phyloP scores from a whole-genome alignment of 805 yeast genomes.

The Candida pseudofarinosa region DNA sequence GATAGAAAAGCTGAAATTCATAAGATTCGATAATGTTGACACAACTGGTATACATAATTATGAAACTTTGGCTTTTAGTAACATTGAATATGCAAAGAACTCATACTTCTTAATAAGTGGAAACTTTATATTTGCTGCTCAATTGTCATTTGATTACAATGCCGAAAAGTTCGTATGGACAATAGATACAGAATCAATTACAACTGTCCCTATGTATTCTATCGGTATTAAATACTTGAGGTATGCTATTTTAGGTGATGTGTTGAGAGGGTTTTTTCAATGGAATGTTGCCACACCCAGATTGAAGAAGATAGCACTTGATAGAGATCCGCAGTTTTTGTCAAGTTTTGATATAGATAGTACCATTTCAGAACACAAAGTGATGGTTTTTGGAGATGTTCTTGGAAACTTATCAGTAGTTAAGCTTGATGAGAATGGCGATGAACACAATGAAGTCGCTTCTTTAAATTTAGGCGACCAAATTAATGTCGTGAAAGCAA shows the following conservation, averaged over 20 bases:
- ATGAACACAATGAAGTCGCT: conserved; percentile 7
- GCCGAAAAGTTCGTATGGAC: conserved; percentile 8
- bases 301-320: conserved; percentile 2
- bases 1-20: conserved; percentile 8
- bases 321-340: conserved; percentile 9
- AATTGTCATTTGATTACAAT: background rate
- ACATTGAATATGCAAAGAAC: conserved; percentile 8
- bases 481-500: conserved; percentile 18
- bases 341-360: conserved; percentile 10
- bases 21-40: conserved; percentile 6
- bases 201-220: conserved; percentile 9
- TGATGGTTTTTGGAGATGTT: conserved; percentile 22
- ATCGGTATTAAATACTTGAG: conserved; percentile 3
- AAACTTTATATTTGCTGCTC: conserved; percentile 9
- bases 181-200: conserved; percentile 7
- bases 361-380: background rate
- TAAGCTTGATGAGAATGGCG: conserved; percentile 2
- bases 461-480: conserved; percentile 26
- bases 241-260: conserved; percentile 12
- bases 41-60: conserved; percentile 10
- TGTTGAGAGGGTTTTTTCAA: conserved; percentile 13
- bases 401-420: conserved; percentile 23
- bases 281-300: background rate
- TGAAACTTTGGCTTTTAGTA: conserved; percentile 9
- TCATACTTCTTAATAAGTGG: conserved; percentile 16